Percentiles rank a stretch among this genome's conserved stretches.
phyloP scores from a whole-genome alignment of 176 grass and related monocot genomes.

The Phyllostachys edulis region DNA sequence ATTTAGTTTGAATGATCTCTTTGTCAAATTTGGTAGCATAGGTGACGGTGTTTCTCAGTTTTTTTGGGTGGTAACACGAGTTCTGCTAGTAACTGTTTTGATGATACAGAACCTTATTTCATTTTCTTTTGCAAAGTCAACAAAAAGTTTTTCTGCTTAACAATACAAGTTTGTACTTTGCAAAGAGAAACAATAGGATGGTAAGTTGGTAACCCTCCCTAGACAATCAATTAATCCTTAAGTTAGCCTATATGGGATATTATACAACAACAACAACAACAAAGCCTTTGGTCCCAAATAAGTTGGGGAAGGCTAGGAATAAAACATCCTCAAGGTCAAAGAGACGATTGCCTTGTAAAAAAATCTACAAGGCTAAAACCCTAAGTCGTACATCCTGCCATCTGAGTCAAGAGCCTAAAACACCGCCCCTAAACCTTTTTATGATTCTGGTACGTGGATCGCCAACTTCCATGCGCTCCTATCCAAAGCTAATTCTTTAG shows the following conservation, averaged over 20 bases:
- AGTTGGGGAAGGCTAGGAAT: too few relatives aligned
- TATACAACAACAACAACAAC: too few relatives aligned
- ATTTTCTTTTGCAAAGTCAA: background rate
- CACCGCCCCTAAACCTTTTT: too few relatives aligned
- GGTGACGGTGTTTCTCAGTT: background rate
- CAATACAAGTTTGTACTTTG: background rate
- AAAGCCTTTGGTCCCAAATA: too few relatives aligned
- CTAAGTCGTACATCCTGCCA: too few relatives aligned
- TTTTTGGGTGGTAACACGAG: background rate
- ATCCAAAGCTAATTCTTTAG: too few relatives aligned
- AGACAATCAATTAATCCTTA: background rate
- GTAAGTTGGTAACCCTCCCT: background rate
- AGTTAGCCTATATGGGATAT: background rate
- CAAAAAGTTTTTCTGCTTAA: background rate
- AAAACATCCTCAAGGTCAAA: too few relatives aligned
- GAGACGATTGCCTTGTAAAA: too few relatives aligned
- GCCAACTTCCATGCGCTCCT: too few relatives aligned
- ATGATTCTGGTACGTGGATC: too few relatives aligned
- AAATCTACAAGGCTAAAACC: too few relatives aligned
- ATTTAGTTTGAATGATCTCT: background rate
- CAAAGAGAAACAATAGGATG: background rate
- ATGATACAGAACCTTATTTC: background rate
- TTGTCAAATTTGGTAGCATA: background rate
- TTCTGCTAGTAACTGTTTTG: background rate
- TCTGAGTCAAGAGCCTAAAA: too few relatives aligned